A percentile compares a stretch with the other conserved stretches of the same genome.
Conservation (phyloP, 345 rosid genomes). For the Crucihimalaya himalaica region DNA sequence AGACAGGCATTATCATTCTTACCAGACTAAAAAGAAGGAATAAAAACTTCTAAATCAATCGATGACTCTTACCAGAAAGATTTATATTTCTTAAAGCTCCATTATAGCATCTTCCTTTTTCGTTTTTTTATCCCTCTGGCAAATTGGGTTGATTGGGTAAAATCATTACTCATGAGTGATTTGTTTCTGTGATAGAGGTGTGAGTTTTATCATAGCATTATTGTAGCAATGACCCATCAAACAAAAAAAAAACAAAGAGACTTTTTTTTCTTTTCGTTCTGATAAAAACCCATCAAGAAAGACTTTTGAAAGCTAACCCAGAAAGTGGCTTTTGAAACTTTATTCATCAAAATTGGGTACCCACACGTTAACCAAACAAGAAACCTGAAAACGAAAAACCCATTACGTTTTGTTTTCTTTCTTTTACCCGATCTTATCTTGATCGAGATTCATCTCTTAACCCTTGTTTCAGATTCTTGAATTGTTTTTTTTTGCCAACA, state of each 20-base stretch:
- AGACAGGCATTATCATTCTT: slow-evolving; percentile 34
- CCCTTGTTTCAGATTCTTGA: slow-evolving; percentile 26
- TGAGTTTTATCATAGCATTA: slow-evolving; percentile 31
- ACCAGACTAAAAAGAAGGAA: slow-evolving; percentile 17
- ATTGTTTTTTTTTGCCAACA: neutral
- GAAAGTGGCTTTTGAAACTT: slow-evolving; percentile 38
- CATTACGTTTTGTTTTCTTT: slow-evolving; percentile 14
- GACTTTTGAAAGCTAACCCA: slow-evolving; percentile 36
- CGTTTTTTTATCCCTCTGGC: neutral
- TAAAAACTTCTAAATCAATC: neutral
- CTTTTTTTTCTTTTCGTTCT: neutral
- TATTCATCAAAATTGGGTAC: slow-evolving; percentile 28
- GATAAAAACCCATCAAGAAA: slow-evolving; percentile 38
- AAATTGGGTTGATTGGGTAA: slow-evolving; percentile 22
- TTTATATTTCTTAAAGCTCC: neutral
- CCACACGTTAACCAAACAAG: slow-evolving; percentile 40
- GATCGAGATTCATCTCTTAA: slow-evolving; percentile 16
- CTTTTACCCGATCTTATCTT: slow-evolving; percentile 27
- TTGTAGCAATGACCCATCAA: slow-evolving; percentile 38
- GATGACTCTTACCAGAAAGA: slow-evolving; percentile 34
- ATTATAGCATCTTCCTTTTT: slow-evolving; percentile 5
- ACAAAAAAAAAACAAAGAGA: neutral
- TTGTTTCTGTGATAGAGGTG: slow-evolving; percentile 26
- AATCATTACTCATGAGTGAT: slow-evolving; percentile 25
- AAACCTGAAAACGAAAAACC: slow-evolving; percentile 23